A percentile compares a stretch with the other conserved stretches of the same genome.
Evolutionary conservation across 2,329 filamentous ascomycete genomes (phyloP).

Genomic region (Tolypocladium sp.): DNA sequence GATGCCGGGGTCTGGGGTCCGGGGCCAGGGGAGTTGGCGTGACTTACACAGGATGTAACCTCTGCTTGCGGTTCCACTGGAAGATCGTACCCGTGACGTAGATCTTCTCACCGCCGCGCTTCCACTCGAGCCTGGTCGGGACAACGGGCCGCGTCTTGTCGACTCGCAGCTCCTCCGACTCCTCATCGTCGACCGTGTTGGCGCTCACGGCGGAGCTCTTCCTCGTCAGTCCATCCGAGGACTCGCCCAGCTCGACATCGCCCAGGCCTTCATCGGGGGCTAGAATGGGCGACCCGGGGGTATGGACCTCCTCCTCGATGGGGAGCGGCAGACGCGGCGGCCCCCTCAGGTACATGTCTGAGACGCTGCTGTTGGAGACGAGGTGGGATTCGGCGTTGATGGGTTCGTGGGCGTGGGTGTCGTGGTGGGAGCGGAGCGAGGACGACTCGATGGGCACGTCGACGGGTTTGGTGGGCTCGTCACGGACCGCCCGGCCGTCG

Average conservation of each 20-base stretch:
- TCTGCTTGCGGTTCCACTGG: constrained; percentile 92
- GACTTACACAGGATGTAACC: constrained; percentile 78
- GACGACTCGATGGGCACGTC: constrained; percentile 40
- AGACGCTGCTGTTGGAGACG: constrained; percentile 47
- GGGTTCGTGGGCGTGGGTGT: constrained; percentile 22
- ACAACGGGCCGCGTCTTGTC: constrained; percentile 71
- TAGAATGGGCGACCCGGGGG: constrained; percentile 83
- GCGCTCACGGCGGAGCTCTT: constrained; percentile 52
- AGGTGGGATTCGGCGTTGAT: constrained; percentile 30
- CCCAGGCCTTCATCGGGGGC: constrained; percentile 54
- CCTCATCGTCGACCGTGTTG: constrained; percentile 65
- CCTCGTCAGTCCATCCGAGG: constrained; percentile 38
- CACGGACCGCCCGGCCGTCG: constrained; percentile 15
- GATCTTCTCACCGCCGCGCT: constrained; percentile 71
- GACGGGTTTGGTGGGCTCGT: constrained; percentile 45
- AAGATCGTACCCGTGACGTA: constrained; percentile 98
- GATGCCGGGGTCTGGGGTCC: not conserved
- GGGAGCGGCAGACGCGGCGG: constrained; percentile 85
- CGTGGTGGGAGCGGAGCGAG: constrained; percentile 26
- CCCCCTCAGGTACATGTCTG: constrained; percentile 56
- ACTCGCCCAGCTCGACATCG: constrained; percentile 42
- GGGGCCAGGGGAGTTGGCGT: not conserved
- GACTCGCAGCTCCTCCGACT: constrained; percentile 65
- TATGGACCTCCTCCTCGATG: constrained; percentile 85
- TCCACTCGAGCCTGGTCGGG: constrained; percentile 81